Conservation (phyloP, 1,139 yeast genomes). For the Arxiozyma slooffiae region DNA sequence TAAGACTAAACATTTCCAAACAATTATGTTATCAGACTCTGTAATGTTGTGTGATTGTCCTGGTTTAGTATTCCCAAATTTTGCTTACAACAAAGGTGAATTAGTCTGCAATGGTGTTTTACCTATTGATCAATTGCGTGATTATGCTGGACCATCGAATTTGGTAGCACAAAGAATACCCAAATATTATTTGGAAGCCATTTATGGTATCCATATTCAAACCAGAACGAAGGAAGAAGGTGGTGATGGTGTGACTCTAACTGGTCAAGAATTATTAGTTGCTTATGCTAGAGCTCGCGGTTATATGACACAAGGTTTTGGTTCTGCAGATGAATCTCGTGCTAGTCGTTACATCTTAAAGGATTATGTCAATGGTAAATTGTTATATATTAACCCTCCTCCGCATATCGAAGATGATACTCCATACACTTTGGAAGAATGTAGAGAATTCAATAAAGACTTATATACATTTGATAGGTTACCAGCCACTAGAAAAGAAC, state of each 20-base stretch:
- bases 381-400: conserved; percentile 81
- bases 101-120: conserved; percentile 95
- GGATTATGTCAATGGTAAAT: conserved; percentile 89
- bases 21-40: conserved; percentile 72
- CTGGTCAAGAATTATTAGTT: conserved; percentile 77
- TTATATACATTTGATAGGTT: conserved; percentile 54
- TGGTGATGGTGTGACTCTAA: conserved; percentile 69
- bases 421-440: conserved; percentile 41
- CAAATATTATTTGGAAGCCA: conserved; percentile 76
- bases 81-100: conserved; percentile 94
- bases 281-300: conserved; percentile 97
- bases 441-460: conserved; percentile 60
- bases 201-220: conserved; percentile 85
- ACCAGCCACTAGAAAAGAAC: conserved; percentile 66
- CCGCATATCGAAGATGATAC: conserved; percentile 47
- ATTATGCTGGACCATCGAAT: conserved; percentile 82
- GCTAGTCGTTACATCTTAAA: conserved; percentile 88
- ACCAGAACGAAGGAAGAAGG: conserved; percentile 72
- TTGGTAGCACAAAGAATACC: conserved; percentile 85
- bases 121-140: conserved; percentile 94
- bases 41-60: conserved; percentile 97
- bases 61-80: conserved; percentile 96
- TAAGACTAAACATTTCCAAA: conserved; percentile 97
- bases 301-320: conserved; percentile 93
- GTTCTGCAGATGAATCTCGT: conserved; percentile 93